Evolutionary conservation across 1,284 basidiomycete genomes (phyloP).

Genomic region (Apiotrichum siamense): DNA sequence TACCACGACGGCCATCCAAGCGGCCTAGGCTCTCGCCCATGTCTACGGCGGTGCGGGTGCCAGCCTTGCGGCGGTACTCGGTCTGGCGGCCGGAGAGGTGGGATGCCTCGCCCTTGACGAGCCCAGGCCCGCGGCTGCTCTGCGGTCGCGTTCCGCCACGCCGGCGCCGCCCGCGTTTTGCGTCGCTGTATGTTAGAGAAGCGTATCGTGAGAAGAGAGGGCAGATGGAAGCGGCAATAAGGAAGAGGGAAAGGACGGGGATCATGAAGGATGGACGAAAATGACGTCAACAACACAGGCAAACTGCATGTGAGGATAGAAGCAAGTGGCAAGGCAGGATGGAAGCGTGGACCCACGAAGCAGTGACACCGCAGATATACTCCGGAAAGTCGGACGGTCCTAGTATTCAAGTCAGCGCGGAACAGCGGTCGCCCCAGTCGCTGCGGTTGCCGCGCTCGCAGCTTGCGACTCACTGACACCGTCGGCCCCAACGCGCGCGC

Average conservation of each 20-base stretch:
- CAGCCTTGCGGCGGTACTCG: conserved; percentile 33
- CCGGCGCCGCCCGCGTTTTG: conserved; percentile 22
- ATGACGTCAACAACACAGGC: no score
- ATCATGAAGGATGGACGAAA: no score
- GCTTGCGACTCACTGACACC: conserved; percentile 33
- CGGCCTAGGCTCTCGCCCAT: conserved; percentile 36
- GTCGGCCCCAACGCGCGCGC: conserved; percentile 36
- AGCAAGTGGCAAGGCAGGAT: no score
- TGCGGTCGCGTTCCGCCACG: conserved; percentile 21
- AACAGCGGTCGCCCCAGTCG: no score
- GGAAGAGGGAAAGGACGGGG: no score
- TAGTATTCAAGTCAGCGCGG: conserved; percentile 5
- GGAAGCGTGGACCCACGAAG: conserved; percentile 31
- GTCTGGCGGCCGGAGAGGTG: conserved; percentile 41
- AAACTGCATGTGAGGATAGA: neutral
- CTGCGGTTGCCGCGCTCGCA: no score
- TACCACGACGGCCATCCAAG: conserved; percentile 35
- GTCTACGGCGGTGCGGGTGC: conserved; percentile 29
- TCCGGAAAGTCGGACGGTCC: conserved; percentile 38
- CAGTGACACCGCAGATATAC: conserved; percentile 42
- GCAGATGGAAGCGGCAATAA: no score
- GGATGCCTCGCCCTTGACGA: conserved; percentile 41
- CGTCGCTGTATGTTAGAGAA: conserved; percentile 26
- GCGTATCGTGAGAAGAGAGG: no score
- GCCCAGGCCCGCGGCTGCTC: conserved; percentile 21